Evolutionary conservation across 139 green algal species (phyloP), one percentile per base, ranked within the genome.

Genomic region (Astrephomene gubernaculifera): DNA sequence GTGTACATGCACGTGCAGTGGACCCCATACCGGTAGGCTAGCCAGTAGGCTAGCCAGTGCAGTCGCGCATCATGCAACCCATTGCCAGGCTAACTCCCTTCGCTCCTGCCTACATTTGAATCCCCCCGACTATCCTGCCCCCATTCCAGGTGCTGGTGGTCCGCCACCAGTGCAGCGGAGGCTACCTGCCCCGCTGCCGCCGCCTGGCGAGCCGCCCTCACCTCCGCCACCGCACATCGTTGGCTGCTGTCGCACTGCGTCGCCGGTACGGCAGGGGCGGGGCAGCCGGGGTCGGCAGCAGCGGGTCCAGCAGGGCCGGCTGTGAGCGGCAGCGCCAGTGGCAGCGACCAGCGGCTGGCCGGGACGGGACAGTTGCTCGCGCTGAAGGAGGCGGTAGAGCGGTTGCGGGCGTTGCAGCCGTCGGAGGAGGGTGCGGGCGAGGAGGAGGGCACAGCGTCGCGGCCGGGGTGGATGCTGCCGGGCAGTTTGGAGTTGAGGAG

Each of bases 121-220:
- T 29, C 27, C 5, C 39, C 0, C 10, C n/a, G 14, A 0, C n/a
- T 31, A 6, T 12, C 22, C 38, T 53, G 12, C 31, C 17, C 7
- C 63, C 9, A 4, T 52, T 8, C 2, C 70, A 87, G 81, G 74
- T 44, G 81, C 52, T 94, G 90, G 90, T 95, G 90, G 92, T 52
- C 78, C 10, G 24, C 27, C 29, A 54, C 82, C 8, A 10, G 39
- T 35, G 86, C 88, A 29, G 89, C 92, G 1, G 89, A 94, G 81
- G 33, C 41, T 12, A 7, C 67, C 29, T 4, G 17, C 9, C 33
- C 57, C 7, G 63, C 71, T 29, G 92, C 91, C 0, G 79, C 64
- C 0, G 22, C 60, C 4, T 81, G 87, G 79, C 76, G 90, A 5
- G 49, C 25, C 27, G 44, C 44, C 7, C 64, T 65, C 53, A 33